These are phyloP conservation scores for Amanita rimosa DNA, from an alignment of 768 basidiomycete species.

Conservation along the genomic window DNA sequence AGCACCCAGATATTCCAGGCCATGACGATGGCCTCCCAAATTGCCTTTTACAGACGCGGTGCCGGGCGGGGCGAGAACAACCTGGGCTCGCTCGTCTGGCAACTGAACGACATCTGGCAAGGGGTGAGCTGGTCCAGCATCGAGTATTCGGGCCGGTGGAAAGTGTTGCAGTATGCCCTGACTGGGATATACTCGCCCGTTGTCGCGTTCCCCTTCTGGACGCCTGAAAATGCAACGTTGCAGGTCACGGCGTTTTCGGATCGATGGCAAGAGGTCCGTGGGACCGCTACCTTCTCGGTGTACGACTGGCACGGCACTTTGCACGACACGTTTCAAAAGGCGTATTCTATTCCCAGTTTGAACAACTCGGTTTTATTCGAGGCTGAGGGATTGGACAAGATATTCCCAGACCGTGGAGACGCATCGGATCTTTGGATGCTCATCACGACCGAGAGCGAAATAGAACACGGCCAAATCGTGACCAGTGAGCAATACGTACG, in stretches of 20 bases:
- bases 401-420: slow-evolving; percentile 31
- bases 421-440: slow-evolving; percentile 38
- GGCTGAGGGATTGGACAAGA: slow-evolving; percentile 26
- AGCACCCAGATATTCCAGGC: slow-evolving; percentile 52
- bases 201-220: slow-evolving; percentile 47
- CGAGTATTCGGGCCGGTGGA: slow-evolving; percentile 51
- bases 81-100: slow-evolving; percentile 48
- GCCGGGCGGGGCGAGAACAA: slow-evolving; percentile 48
- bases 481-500: slow-evolving; percentile 41
- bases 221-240: slow-evolving; percentile 31
- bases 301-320: slow-evolving; percentile 40
- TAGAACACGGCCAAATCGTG: slow-evolving; percentile 26
- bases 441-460: slow-evolving; percentile 35
- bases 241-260: slow-evolving; percentile 43
- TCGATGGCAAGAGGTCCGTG: slow-evolving; percentile 33
- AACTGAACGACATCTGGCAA: slow-evolving; percentile 53
- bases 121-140: slow-evolving; percentile 44
- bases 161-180: slow-evolving; percentile 43
- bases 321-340: slow-evolving; percentile 23
- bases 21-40: slow-evolving; percentile 47
- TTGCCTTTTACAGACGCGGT: slow-evolving; percentile 50
- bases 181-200: slow-evolving; percentile 33
- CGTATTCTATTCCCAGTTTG: slow-evolving; percentile 33
- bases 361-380: slow-evolving; percentile 37
- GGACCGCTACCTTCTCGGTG: slow-evolving; percentile 41